A percentile compares a stretch with the other conserved stretches of the same genome.
Evolutionary conservation across 169 alveolate genomes (phyloP).

Genomic region (Cyclospora cayetanensis): DNA sequence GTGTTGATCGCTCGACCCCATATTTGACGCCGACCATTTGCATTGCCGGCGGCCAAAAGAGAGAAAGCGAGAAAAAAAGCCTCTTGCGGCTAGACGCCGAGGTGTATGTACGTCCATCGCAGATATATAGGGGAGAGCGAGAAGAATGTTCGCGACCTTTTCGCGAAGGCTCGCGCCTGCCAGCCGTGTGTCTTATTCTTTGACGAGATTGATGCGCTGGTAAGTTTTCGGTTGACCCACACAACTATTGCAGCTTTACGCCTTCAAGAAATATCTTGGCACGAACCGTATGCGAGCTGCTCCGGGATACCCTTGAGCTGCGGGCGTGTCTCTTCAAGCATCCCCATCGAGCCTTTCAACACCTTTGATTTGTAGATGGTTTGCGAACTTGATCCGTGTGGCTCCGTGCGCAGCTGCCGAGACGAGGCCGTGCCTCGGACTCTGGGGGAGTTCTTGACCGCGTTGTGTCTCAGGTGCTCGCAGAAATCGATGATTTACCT

Average conservation of each 20-base stretch:
- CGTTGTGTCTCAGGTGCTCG: constrained; percentile 86
- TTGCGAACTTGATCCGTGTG: constrained; percentile 73
- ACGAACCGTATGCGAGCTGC: background rate
- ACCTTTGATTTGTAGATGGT: background rate
- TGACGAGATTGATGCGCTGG: constrained; percentile 86
- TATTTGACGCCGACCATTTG: too few species aligned
- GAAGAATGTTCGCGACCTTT: constrained; percentile 69
- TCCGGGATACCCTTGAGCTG: background rate
- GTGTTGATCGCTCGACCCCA: too few species aligned
- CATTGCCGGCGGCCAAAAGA: too few species aligned
- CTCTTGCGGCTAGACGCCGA: too few species aligned
- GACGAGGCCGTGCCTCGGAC: constrained; percentile 88
- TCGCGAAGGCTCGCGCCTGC: constrained; percentile 81
- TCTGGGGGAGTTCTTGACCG: constrained; percentile 92
- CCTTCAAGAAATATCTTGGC: too few species aligned
- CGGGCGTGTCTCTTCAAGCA: too few species aligned
- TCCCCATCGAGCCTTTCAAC: too few species aligned
- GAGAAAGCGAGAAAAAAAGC: too few species aligned
- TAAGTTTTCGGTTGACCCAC: constrained; percentile 9
- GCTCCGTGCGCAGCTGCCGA: constrained; percentile 89
- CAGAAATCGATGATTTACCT: constrained; percentile 83
- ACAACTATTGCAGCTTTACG: background rate
- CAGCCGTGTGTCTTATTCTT: constrained; percentile 89
- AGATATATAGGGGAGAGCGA: constrained; percentile 90
- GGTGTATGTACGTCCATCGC: background rate